Conservation (phyloP, 2,329 filamentous ascomycete species). For the Thelonectria rubi region DNA sequence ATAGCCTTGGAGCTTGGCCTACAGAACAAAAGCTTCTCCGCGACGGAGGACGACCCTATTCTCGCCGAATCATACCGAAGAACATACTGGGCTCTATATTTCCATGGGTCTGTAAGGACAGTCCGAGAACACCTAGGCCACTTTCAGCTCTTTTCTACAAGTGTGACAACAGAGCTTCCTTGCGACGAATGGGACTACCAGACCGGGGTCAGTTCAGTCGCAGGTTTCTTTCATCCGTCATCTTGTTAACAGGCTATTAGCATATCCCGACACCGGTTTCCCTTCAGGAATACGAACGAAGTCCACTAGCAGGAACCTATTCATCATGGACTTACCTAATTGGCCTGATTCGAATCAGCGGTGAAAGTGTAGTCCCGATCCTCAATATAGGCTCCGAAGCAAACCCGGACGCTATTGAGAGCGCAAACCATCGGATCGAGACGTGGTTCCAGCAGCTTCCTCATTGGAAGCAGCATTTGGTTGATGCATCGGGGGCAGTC, state of each 20-base stretch:
- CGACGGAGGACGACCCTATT: conserved; percentile 23
- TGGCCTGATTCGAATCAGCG: conserved; percentile 35
- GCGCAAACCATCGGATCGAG: conserved; percentile 28
- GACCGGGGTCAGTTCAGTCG: conserved; percentile 22
- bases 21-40: conserved; percentile 32
- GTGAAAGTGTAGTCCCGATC: conserved; percentile 26
- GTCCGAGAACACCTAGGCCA: conserved; percentile 25
- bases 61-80: conserved; percentile 39
- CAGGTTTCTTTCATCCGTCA: not conserved
- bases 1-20: conserved; percentile 33
- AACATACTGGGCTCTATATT: conserved; percentile 40
- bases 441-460: conserved; percentile 33
- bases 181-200: conserved; percentile 41
- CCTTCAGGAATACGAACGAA: conserved; percentile 29
- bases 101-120: conserved; percentile 32
- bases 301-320: not conserved
- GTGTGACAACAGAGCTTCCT: conserved; percentile 33
- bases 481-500: conserved; percentile 30
- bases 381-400: conserved; percentile 21
- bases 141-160: conserved; percentile 21
- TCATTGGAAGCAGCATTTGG: conserved; percentile 25
- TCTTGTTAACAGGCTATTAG: conserved; percentile 23
- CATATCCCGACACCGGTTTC: conserved; percentile 28
- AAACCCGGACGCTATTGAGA: conserved; percentile 19
- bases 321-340: conserved; percentile 40